Evolutionary conservation across 495 filamentous ascomycete genomes (phyloP).

Genomic region (Terfezia claveryi): DNA sequence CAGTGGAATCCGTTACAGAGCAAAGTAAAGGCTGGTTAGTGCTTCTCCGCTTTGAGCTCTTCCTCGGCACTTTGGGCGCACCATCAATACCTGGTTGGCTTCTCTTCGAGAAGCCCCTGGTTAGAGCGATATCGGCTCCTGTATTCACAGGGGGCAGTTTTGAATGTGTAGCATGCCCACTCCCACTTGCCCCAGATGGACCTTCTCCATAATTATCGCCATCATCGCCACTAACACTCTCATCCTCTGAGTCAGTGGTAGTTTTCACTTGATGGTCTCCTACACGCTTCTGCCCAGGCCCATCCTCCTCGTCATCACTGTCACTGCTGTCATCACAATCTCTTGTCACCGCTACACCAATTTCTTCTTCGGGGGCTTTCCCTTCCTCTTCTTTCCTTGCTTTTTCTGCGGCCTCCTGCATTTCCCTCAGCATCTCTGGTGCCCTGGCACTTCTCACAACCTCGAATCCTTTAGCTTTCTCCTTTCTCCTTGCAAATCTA

Average conservation of each 20-base stretch:
- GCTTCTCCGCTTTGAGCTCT: conserved; percentile 37
- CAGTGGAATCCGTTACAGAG: too few species aligned
- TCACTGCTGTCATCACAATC: background rate
- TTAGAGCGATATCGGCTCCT: conserved; percentile 5
- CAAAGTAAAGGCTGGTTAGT: conserved; percentile 2
- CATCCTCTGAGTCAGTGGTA: background rate
- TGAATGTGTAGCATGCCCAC: conserved; percentile 30
- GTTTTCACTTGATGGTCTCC: background rate
- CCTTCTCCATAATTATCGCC: conserved; percentile 5
- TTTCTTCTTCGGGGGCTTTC: background rate
- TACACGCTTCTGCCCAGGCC: conserved; percentile 7
- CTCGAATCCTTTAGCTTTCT: conserved; percentile 79
- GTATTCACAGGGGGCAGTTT: conserved; percentile 26
- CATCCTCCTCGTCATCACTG: conserved; percentile 8
- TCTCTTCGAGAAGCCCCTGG: conserved; percentile 13
- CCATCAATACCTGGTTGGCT: conserved; percentile 7
- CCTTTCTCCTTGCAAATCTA: conserved; percentile 21
- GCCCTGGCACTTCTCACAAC: conserved; percentile 65
- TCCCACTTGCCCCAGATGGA: background rate
- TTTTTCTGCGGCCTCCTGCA: conserved; percentile 2
- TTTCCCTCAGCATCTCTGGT: conserved; percentile 10
- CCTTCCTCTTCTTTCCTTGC: background rate
- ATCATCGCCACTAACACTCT: conserved; percentile 6
- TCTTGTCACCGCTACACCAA: background rate
- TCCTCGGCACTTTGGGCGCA: conserved; percentile 33